A percentile compares a stretch with the other conserved stretches of the same genome.
Conservation (phyloP, 2,329 filamentous ascomycete genomes). For the Fusarium nygamai region DNA sequence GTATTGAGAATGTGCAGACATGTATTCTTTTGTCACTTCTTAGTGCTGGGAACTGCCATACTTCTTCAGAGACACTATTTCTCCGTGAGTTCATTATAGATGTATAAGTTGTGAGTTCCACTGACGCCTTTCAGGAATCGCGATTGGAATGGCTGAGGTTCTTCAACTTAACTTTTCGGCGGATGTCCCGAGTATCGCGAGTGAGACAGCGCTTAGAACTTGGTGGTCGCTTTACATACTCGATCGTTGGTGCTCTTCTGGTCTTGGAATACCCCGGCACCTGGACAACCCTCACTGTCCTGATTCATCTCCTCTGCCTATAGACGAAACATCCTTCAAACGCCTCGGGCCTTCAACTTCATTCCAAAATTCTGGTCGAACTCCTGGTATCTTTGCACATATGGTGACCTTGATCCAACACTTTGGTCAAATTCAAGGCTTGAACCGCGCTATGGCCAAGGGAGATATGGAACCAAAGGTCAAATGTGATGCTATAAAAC, state of each 20-base stretch:
- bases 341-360: fast-evolving
- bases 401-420: background rate
- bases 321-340: background rate
- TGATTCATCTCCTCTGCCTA: background rate
- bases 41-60: background rate
- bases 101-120: fast-evolving
- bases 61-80: slow-evolving; percentile 2
- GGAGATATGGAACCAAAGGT: background rate
- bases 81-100: background rate
- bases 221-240: slow-evolving; percentile 11
- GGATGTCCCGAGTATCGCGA: background rate
- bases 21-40: slow-evolving; percentile 3
- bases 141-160: slow-evolving; percentile 6
- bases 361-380: fast-evolving
- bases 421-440: background rate
- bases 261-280: background rate
- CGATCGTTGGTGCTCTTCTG: slow-evolving; percentile 3
- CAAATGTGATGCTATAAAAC: background rate
- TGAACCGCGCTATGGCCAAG: background rate
- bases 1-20: background rate
- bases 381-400: background rate
- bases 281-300: background rate
- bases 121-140: background rate
- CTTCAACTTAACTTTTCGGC: background rate
- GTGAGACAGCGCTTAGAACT: background rate